phyloP scores from a whole-genome alignment of 139 green algal genomes.

The Gonium pectorale region DNA sequence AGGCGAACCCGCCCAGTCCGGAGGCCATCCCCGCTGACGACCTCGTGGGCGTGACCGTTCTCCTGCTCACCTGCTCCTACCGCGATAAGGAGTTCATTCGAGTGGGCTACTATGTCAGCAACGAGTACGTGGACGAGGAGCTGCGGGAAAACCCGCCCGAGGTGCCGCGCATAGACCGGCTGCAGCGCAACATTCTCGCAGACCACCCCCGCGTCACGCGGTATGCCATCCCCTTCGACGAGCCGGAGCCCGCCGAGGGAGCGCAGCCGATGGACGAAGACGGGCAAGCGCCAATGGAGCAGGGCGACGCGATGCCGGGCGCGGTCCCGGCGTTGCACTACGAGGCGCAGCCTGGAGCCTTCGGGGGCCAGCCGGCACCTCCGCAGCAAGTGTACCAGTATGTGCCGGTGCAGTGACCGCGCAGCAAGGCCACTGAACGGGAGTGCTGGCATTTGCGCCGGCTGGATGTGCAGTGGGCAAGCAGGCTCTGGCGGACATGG shows the following conservation, averaged over 20 bases:
- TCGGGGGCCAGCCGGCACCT: not conserved
- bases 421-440: not conserved
- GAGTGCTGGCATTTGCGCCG: no score
- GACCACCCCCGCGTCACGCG: conserved; percentile 95
- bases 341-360: conserved; percentile 1
- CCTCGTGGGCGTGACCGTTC: conserved; percentile 93
- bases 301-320: not conserved
- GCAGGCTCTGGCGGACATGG: no score
- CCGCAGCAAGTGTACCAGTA: conserved; percentile 6
- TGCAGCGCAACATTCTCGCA: conserved; percentile 84
- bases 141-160: conserved; percentile 86
- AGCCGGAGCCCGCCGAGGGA: conserved; percentile 5
- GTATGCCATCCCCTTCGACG: conserved; percentile 63
- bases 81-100: conserved; percentile 87
- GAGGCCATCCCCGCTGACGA: conserved; percentile 75
- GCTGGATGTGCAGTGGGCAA: no score
- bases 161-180: conserved; percentile 75
- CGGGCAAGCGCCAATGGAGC: not conserved
- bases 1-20: conserved; percentile 90
- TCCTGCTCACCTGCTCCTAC: conserved; percentile 98
- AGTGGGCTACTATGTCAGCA: conserved; percentile 97
- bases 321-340: not conserved
- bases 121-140: conserved; percentile 93
- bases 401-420: conserved; percentile 9
- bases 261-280: conserved; percentile 11